Evolutionary conservation across 2,329 filamentous ascomycete species (phyloP).

Genomic region (Mollisiaceae sp.): DNA sequence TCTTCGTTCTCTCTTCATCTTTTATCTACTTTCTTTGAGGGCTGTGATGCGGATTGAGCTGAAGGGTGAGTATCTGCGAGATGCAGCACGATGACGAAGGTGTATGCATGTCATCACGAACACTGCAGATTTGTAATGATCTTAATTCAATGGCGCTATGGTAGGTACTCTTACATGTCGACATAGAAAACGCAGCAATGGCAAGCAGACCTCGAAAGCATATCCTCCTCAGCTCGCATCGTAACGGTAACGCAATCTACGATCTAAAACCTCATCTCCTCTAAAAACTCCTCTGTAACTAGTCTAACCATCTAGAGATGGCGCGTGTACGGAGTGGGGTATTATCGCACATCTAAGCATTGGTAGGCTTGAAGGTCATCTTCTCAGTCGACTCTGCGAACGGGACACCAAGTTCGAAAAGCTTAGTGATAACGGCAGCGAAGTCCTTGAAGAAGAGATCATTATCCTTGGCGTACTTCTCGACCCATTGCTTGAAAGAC

Average conservation of each 20-base stretch:
- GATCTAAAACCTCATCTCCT: not conserved
- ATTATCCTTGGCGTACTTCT: conserved; percentile 91
- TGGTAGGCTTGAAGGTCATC: conserved; percentile 67
- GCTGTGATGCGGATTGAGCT: not conserved
- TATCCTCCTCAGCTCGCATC: not conserved
- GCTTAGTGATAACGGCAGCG: conserved; percentile 73
- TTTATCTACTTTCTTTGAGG: not conserved
- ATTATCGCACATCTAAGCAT: conserved; percentile 36
- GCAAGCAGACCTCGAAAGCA: not conserved
- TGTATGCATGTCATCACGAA: not conserved
- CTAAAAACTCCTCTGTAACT: conserved; percentile 6
- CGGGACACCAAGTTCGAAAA: conserved; percentile 94
- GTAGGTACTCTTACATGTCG: conserved; percentile 8
- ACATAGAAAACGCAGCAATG: conserved; percentile 15
- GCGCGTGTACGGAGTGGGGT: conserved; percentile 11
- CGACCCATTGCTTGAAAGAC: conserved; percentile 77
- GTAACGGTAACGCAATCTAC: not conserved
- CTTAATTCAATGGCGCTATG: conserved; percentile 4
- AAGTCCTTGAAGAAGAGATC: conserved; percentile 95
- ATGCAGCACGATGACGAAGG: not conserved
- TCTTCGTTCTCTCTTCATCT: conserved; percentile 1
- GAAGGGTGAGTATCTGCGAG: not conserved
- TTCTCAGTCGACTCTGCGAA: conserved; percentile 70
- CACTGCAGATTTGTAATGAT: not conserved
- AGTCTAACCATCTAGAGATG: conserved; percentile 9